A percentile compares a stretch with the other conserved stretches of the same genome.
These are phyloP conservation scores for Aphanomyces invadans DNA, from an alignment of 352 stramenopile genomes.

Conservation along the genomic window DNA sequence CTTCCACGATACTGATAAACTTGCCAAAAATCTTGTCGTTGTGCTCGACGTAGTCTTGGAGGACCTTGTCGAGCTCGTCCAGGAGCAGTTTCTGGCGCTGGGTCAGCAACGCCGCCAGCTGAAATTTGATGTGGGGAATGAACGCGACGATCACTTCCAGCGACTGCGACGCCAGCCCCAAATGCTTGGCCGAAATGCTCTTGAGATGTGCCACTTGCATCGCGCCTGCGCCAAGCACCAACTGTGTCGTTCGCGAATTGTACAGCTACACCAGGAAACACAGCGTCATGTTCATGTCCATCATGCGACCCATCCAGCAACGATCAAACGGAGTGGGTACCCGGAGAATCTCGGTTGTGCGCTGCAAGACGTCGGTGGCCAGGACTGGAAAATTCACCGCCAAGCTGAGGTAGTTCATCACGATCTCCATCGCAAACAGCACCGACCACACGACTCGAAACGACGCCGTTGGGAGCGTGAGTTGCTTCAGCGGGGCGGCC, in stretches of 20 bases:
- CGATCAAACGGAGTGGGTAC: conserved; percentile 39
- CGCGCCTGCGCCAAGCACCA: conserved; percentile 93
- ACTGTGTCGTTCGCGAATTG: conserved; percentile 93
- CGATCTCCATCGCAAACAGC: conserved; percentile 91
- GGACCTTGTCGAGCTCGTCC: conserved; percentile 92
- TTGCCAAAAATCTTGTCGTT: conserved; percentile 97
- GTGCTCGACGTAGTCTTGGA: conserved; percentile 93
- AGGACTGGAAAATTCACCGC: conserved; percentile 91
- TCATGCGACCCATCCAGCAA: no score
- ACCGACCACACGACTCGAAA: conserved; percentile 95
- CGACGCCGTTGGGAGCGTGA: conserved; percentile 31
- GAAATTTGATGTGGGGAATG: conserved; percentile 92
- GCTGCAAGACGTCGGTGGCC: conserved; percentile 90
- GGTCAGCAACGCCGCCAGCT: conserved; percentile 91
- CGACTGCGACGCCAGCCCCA: conserved; percentile 93
- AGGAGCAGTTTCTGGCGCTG: conserved; percentile 94
- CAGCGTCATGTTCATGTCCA: no score
- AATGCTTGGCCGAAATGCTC: conserved; percentile 94
- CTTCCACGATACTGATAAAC: conserved; percentile 95
- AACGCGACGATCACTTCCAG: conserved; percentile 91
- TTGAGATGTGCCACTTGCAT: conserved; percentile 95
- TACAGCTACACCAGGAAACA: conserved; percentile 76
- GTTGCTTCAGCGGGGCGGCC: conserved; percentile 48
- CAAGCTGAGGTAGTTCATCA: conserved; percentile 93
- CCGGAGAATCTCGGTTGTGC: conserved; percentile 88